Conservation (phyloP, 1,284 basidiomycete species). For the Fomitopsis palustris region DNA sequence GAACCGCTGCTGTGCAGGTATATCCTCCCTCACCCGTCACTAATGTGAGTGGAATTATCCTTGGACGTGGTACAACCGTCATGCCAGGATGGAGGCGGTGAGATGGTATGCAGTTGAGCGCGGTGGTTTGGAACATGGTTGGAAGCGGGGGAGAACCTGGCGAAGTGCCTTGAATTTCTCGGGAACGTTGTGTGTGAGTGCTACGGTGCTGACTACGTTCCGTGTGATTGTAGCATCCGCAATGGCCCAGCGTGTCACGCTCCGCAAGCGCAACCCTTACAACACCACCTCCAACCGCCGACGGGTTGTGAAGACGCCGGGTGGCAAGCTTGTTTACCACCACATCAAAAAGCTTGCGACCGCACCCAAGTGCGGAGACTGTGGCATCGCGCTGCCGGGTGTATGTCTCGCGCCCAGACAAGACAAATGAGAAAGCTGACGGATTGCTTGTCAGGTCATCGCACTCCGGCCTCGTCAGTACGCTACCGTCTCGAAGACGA, state of each 20-base stretch:
- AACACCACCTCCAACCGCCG: conserved; percentile 98
- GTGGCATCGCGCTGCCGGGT: conserved; percentile 87
- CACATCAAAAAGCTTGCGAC: conserved; percentile 85
- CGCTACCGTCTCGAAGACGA: conserved; percentile 91
- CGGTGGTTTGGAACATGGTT: neutral
- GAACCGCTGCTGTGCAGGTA: conserved; percentile 6
- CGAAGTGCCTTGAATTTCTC: neutral
- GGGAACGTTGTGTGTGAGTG: neutral
- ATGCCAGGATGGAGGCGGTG: neutral
- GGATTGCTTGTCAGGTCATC: conserved; percentile 56
- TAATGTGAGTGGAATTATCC: conserved; percentile 6
- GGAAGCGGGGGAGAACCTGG: neutral
- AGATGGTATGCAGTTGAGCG: neutral
- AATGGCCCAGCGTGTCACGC: conserved; percentile 99
- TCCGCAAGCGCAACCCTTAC: conserved; percentile 98
- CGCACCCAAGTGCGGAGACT: conserved; percentile 97
- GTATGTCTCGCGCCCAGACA: conserved; percentile 48
- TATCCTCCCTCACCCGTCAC: conserved; percentile 14
- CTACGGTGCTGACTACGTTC: neutral
- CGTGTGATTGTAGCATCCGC: conserved; percentile 20
- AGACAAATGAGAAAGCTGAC: neutral
- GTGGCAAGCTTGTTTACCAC: conserved; percentile 90
- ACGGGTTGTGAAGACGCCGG: conserved; percentile 96
- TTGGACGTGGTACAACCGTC: neutral
- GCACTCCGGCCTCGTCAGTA: conserved; percentile 92